Percentiles rank a stretch among this genome's conserved stretches.
phyloP scores from a whole-genome alignment of 805 yeast genomes.

The Saccharomycopsis fodiens region DNA sequence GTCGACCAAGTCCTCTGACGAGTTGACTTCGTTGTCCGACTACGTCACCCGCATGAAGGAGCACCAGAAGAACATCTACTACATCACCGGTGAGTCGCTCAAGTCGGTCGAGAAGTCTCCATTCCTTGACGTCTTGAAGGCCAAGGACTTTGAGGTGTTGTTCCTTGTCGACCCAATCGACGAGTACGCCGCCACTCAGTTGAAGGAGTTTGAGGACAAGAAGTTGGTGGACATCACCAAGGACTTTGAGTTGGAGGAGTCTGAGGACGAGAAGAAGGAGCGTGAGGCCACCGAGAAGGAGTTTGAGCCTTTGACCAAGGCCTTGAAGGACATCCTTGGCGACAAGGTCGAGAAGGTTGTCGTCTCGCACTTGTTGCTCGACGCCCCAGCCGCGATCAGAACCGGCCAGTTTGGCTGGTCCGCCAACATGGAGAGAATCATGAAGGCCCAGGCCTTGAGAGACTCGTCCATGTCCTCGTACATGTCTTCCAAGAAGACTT shows the following conservation, averaged over 20 bases:
- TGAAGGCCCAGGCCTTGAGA: conserved; percentile 99
- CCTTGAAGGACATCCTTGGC: conserved; percentile 94
- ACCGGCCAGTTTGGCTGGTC: conserved; percentile 99
- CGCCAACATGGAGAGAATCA: conserved; percentile 99
- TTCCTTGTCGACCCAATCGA: conserved; percentile 99
- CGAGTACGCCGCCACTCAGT: conserved; percentile 98
- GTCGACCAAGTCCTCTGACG: conserved; percentile 94
- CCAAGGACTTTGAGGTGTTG: conserved; percentile 96
- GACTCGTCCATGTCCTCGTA: conserved; percentile 97
- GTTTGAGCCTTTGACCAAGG: conserved; percentile 89
- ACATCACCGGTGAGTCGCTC: conserved; percentile 97
- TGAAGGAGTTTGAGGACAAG: conserved; percentile 99
- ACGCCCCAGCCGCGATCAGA: conserved; percentile 99
- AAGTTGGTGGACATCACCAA: conserved; percentile 97
- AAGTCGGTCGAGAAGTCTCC: conserved; percentile 99
- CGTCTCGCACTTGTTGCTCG: conserved; percentile 94
- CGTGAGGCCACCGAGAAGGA: conserved; percentile 92
- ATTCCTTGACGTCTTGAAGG: conserved; percentile 97
- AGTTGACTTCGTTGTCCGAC: conserved; percentile 89
- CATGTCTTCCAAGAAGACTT: conserved; percentile 99
- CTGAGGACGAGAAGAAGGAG: conserved; percentile 92
- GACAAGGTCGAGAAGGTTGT: conserved; percentile 99
- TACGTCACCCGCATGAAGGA: conserved; percentile 99
- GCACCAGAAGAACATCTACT: conserved; percentile 99
- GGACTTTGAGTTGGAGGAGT: conserved; percentile 97